phyloP scores from a whole-genome alignment of 345 rosid genomes.

The Lepidium aucheri region DNA sequence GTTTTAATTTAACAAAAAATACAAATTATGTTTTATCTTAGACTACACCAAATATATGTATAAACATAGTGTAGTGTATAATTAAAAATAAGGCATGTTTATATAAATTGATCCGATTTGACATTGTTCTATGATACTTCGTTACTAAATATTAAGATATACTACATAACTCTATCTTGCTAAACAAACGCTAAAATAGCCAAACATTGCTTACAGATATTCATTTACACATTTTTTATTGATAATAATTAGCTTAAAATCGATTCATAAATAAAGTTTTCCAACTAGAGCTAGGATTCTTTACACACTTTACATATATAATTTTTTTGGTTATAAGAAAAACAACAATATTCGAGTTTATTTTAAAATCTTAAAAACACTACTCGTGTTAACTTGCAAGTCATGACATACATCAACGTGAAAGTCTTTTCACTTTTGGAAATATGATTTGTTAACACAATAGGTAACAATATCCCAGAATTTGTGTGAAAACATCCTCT shows the following conservation, averaged over 20 bases:
- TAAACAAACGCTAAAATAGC: not conserved
- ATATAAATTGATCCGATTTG: not conserved
- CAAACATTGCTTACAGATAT: too few relatives aligned
- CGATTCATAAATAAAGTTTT: too few relatives aligned
- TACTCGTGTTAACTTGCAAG: too few relatives aligned
- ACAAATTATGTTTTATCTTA: too few relatives aligned
- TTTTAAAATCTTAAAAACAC: not conserved
- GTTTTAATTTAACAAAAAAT: not conserved
- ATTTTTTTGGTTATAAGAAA: too few relatives aligned
- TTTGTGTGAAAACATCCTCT: not conserved
- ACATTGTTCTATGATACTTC: not conserved
- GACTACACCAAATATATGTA: too few relatives aligned
- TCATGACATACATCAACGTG: not conserved
- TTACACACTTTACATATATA: too few relatives aligned
- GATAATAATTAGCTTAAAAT: too few relatives aligned
- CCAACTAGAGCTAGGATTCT: too few relatives aligned
- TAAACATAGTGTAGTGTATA: too few relatives aligned
- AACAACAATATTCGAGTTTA: not conserved
- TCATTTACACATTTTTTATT: too few relatives aligned
- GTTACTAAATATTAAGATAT: not conserved
- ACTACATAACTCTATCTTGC: not conserved
- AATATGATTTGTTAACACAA: not conserved
- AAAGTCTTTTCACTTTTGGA: not conserved
- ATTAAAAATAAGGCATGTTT: not conserved
- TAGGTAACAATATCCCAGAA: constrained; percentile 16